phyloP scores from a whole-genome alignment of 257 asterid species.

The Handroanthus guayacan region DNA sequence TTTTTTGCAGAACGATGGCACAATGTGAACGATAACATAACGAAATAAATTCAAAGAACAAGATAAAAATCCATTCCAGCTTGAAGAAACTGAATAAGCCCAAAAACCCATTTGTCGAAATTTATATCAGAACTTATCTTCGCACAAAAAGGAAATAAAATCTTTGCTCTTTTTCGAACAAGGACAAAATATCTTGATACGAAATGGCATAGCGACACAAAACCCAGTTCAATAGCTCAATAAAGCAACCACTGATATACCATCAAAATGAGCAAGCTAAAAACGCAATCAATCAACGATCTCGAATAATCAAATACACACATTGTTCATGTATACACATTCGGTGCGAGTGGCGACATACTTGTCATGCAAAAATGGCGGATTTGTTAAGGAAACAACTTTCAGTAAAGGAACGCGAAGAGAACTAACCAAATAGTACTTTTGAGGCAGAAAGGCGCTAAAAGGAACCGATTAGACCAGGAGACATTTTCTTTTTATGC shows the following conservation, averaged over 20 bases:
- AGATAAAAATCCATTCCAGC: neutral
- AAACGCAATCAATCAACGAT: slow-evolving; percentile 15
- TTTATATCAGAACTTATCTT: neutral
- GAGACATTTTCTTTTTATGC: neutral
- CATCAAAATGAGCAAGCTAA: slow-evolving; percentile 13
- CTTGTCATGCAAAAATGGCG: slow-evolving; percentile 38
- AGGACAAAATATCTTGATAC: slow-evolving; percentile 1
- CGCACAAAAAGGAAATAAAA: neutral
- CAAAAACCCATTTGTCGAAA: neutral
- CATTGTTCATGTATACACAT: neutral
- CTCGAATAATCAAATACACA: slow-evolving; percentile 22
- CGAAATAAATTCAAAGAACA: slow-evolving; percentile 9
- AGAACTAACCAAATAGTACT: neutral
- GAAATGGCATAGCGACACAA: slow-evolving; percentile 3
- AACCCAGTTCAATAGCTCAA: slow-evolving; percentile 25
- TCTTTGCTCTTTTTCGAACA: neutral
- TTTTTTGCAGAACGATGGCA: neutral
- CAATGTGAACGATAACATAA: slow-evolving; percentile 1
- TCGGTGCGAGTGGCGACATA: neutral
- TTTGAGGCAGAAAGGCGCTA: slow-evolving; percentile 34
- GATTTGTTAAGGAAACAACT: slow-evolving; percentile 25
- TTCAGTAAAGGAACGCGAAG: neutral
- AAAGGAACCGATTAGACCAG: slow-evolving; percentile 22
- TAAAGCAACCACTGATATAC: neutral
- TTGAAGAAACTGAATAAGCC: slow-evolving; percentile 17